Conservation (phyloP, 2,329 filamentous ascomycete genomes). For the Hypomyces perniciosus region DNA sequence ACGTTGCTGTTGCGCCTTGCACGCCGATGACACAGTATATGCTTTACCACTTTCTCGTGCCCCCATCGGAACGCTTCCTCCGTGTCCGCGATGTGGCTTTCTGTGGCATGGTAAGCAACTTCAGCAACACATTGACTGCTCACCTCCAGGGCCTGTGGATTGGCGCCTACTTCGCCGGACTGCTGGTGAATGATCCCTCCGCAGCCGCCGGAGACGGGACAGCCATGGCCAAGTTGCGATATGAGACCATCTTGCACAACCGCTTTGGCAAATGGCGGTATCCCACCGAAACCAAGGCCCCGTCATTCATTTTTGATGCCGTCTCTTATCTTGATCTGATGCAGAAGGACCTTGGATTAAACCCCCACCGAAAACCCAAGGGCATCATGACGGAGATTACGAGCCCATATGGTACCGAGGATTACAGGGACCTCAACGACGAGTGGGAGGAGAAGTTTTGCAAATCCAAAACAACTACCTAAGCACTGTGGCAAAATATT, state of each 20-base stretch:
- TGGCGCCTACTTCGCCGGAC: constrained; percentile 51
- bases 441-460: constrained; percentile 40
- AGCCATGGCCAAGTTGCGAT: constrained; percentile 37
- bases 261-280: constrained; percentile 67
- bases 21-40: constrained; percentile 32
- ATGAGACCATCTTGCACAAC: constrained; percentile 57
- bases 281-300: constrained; percentile 53
- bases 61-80: constrained; percentile 30
- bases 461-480: neutral
- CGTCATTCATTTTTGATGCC: constrained; percentile 71
- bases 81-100: constrained; percentile 38
- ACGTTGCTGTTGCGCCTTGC: constrained; percentile 22
- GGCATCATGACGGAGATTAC: constrained; percentile 47
- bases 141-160: constrained; percentile 55
- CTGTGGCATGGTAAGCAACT: constrained; percentile 35
- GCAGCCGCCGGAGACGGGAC: constrained; percentile 11
- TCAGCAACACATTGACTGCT: constrained; percentile 33
- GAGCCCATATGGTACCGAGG: constrained; percentile 51
- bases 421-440: constrained; percentile 48
- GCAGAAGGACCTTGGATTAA: constrained; percentile 58
- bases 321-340: constrained; percentile 68
- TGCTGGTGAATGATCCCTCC: constrained; percentile 19
- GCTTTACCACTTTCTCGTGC: constrained; percentile 42
- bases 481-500: neutral
- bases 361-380: constrained; percentile 47